These are phyloP conservation scores for Alternaria sp. DNA, from an alignment of 2,329 filamentous ascomycete genomes.

Conservation along the genomic window DNA sequence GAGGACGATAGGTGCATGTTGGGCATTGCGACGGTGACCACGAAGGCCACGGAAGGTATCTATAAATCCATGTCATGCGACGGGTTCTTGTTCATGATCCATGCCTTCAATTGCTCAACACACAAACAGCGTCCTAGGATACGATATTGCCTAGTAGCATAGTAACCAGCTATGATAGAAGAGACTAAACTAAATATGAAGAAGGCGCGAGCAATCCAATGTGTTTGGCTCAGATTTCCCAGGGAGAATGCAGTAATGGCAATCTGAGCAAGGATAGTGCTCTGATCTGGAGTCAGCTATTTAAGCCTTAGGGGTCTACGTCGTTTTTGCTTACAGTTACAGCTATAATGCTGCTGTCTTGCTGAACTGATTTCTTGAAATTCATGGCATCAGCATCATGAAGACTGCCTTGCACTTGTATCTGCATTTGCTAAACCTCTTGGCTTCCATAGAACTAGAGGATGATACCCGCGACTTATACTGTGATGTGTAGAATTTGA, in stretches of 20 bases:
- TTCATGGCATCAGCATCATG: background rate
- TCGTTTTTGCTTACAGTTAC: background rate
- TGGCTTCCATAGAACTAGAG: background rate
- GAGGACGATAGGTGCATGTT: conserved; percentile 1
- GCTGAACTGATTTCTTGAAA: conserved; percentile 1
- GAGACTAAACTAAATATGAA: conserved; percentile 3
- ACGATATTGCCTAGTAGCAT: conserved; percentile 9
- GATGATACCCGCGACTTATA: background rate
- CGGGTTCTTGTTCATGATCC: background rate
- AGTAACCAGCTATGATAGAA: background rate
- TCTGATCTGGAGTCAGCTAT: background rate
- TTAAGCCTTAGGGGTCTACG: background rate
- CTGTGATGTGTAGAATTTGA: background rate
- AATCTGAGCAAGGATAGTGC: conserved; percentile 7
- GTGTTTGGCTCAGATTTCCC: background rate
- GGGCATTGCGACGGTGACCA: background rate
- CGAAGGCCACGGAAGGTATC: background rate
- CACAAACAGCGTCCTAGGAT: background rate
- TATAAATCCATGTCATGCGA: background rate
- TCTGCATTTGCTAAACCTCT: background rate
- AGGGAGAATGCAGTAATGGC: conserved; percentile 11
- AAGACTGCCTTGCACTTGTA: background rate
- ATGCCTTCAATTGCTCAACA: background rate
- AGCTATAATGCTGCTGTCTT: conserved; percentile 8
- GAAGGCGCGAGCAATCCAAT: background rate